Conservation (phyloP, 306 rosid species). For the Calophaca sinica region DNA sequence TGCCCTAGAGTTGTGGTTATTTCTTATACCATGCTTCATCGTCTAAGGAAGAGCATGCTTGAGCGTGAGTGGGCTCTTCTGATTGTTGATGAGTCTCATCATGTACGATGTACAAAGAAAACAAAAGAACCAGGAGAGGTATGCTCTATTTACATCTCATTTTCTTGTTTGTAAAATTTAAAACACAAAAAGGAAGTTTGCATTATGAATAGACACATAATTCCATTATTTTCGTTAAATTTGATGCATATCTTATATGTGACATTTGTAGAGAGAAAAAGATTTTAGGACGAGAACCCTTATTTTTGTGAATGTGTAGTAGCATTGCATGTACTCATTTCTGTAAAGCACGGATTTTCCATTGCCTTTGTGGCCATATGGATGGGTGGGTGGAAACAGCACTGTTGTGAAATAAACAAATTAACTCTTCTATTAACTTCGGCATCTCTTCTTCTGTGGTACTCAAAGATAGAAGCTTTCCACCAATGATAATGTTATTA, state of each 20-base stretch:
- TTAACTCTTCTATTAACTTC: background rate
- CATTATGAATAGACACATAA: background rate
- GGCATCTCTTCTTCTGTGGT: conserved; percentile 3
- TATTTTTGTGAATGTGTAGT: conserved; percentile 13
- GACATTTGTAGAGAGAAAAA: background rate
- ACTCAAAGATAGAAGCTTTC: conserved; percentile 21
- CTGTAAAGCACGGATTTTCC: background rate
- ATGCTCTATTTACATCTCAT: conserved; percentile 35
- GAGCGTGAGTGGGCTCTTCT: conserved; percentile 81
- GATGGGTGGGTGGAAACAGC: conserved; percentile 21
- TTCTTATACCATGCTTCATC: conserved; percentile 93
- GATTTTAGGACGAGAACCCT: background rate
- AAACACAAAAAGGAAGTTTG: conserved; percentile 4
- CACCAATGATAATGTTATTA: conserved; percentile 14
- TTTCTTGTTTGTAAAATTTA: conserved; percentile 36
- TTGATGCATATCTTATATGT: background rate
- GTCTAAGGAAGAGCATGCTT: conserved; percentile 82
- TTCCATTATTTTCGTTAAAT: conserved; percentile 25
- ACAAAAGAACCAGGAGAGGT: conserved; percentile 87
- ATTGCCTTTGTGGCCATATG: conserved; percentile 1
- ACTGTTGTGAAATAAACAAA: conserved; percentile 15
- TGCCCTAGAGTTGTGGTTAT: conserved; percentile 88
- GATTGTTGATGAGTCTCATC: conserved; percentile 96
- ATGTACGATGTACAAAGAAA: conserved; percentile 84
- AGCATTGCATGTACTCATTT: conserved; percentile 4